These are phyloP conservation scores for Sonneratia caseolaris DNA, from an alignment of 345 rosid species.

Conservation along the genomic window DNA sequence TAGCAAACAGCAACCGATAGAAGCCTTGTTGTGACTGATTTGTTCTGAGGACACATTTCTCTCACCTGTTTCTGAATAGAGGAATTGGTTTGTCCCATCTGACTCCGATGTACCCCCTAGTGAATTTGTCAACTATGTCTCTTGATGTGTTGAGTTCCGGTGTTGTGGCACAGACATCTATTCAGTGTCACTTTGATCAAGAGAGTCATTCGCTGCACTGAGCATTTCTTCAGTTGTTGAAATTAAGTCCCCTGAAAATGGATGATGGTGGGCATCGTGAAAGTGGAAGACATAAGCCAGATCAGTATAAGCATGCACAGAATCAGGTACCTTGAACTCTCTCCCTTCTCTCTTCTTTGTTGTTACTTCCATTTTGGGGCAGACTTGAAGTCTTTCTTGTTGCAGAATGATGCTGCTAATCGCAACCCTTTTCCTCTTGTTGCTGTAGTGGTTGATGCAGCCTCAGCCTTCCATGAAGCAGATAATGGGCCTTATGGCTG, in stretches of 20 bases:
- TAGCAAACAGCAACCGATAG: not conserved
- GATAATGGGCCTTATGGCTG: slow-evolving; percentile 92
- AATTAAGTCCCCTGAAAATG: slow-evolving; percentile 31
- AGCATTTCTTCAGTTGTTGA: not conserved
- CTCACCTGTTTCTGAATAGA: not conserved
- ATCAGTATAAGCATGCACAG: slow-evolving; percentile 1
- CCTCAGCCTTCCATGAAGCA: slow-evolving; percentile 99
- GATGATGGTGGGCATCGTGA: slow-evolving; percentile 94
- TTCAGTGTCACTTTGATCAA: not conserved
- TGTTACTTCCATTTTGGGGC: too few relatives aligned
- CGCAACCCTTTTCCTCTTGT: too few relatives aligned
- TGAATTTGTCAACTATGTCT: not conserved
- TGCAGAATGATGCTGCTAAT: too few relatives aligned
- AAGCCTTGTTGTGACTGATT: not conserved
- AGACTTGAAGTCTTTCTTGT: too few relatives aligned
- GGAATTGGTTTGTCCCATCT: not conserved
- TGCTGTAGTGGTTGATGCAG: slow-evolving; percentile 80
- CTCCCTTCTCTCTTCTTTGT: too few relatives aligned
- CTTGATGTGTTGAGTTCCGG: not conserved
- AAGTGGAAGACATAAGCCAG: slow-evolving; percentile 76
- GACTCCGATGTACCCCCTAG: not conserved
- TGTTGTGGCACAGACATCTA: not conserved
- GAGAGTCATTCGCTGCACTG: not conserved
- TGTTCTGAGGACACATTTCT: not conserved
- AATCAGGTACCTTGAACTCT: too few relatives aligned